Conservation (phyloP, 2,329 filamentous ascomycete species). For the Epichloe uncinata region DNA sequence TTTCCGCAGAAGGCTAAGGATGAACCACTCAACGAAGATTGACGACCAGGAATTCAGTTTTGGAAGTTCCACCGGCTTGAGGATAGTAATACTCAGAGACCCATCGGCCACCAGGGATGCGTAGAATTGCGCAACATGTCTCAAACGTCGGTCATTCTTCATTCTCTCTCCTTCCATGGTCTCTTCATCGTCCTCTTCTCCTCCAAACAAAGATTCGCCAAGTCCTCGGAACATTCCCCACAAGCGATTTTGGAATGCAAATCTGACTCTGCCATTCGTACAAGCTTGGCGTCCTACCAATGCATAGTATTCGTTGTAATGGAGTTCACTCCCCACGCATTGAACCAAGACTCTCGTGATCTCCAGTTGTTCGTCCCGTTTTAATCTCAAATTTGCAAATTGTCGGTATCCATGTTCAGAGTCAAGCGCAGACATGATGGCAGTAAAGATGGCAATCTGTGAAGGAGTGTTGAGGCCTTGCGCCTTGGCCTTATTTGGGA, state of each 20-base stretch:
- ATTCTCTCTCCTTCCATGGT: constrained; percentile 33
- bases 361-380: constrained; percentile 74
- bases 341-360: constrained; percentile 80
- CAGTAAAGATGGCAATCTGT: constrained; percentile 82
- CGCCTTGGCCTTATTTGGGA: constrained; percentile 57
- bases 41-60: constrained; percentile 65
- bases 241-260: constrained; percentile 75
- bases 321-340: constrained; percentile 68
- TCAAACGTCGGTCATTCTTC: constrained; percentile 35
- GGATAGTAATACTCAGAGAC: constrained; percentile 31
- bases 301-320: constrained; percentile 89
- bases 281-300: constrained; percentile 71
- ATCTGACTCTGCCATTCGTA: constrained; percentile 58
- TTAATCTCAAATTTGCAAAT: constrained; percentile 69
- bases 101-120: constrained; percentile 35
- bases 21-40: constrained; percentile 66
- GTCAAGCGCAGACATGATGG: constrained; percentile 75
- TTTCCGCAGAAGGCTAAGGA: constrained; percentile 62
- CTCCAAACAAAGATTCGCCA: constrained; percentile 63
- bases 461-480: constrained; percentile 81
- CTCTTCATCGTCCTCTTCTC: constrained; percentile 44
- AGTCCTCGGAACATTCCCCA: constrained; percentile 78
- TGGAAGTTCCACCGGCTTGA: constrained; percentile 64
- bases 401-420: constrained; percentile 72
- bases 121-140: constrained; percentile 42